Base-by-base conservation (phyloP, 2,329 filamentous ascomycete species). In the Nemania serpens region DNA sequence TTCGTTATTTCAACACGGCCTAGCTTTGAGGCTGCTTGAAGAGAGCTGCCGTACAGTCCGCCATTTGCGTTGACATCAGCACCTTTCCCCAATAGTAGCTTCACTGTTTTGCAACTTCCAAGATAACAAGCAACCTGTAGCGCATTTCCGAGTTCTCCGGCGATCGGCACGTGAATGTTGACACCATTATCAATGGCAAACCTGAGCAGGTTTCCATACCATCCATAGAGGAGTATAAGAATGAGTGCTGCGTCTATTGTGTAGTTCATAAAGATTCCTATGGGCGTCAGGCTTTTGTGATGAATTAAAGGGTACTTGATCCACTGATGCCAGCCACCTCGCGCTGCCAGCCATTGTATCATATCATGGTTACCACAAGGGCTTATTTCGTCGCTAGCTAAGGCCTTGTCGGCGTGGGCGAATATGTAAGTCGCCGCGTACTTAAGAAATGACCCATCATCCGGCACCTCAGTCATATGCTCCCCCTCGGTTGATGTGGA, bases 11-110 rank as follows among this genome's bases (percentile, higher is more conserved):
- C 13, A 12, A 6, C 15, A 5, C 22, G 4, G 5, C 7, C 37
- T 5, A 18, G 41, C 6, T 3, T 33, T 17, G 18, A n/a, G 33
- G 50, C 42, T 25, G 42, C 43, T 34, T 34, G 36, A 3, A 55
- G 13, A 2, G 57, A 39, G 22, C 15, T 60, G 22, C 25, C 25
- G 7, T 5, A 50, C 0, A 9, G 1, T 1, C 51, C 45, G n/a
- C 33, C 36, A 33, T 51, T 15, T 20, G 33, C 34, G 12, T 56
- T 61, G 7, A 56, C 15, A 11, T 56, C 25, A 7, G 52, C 57
- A 37, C 57, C 57, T 0, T 43, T 34, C 29, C 36, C 22, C 1
- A 56, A n/a, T 13, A 56, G 45, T 29, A 49, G 7, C 5, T 25
- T 10, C 10, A 12, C 22, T 5, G 18, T 41, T n/a, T 42, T 7